phyloP scores from a whole-genome alignment of 1,284 basidiomycete species.

The Violaceomyces palustris region DNA sequence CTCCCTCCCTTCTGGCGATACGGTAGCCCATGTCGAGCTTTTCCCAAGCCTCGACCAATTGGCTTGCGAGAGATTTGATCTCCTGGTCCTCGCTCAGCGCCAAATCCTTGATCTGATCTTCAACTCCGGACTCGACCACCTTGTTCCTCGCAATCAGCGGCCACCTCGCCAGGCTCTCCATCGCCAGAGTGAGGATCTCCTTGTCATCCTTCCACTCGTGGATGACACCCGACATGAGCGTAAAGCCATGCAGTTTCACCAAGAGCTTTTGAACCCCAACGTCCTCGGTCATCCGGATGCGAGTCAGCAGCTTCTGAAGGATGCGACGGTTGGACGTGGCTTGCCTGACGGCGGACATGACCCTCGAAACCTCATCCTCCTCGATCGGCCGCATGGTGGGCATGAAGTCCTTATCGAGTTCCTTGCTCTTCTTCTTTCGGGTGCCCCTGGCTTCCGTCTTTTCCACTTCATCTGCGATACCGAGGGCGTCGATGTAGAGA shows the following conservation, averaged over 20 bases:
- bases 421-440: constrained; percentile 84
- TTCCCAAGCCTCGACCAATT: constrained; percentile 72
- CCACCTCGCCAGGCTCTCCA: constrained; percentile 59
- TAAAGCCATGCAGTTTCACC: constrained; percentile 89
- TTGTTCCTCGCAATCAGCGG: constrained; percentile 85
- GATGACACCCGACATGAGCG: constrained; percentile 81
- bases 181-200: constrained; percentile 67
- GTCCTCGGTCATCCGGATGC: constrained; percentile 85
- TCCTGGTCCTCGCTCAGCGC: neutral
- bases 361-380: constrained; percentile 77
- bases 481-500: constrained; percentile 90
- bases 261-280: constrained; percentile 72
- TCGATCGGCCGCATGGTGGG: constrained; percentile 67
- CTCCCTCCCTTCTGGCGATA: constrained; percentile 60
- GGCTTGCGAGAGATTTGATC: constrained; percentile 31
- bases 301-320: constrained; percentile 73
- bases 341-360: constrained; percentile 85
- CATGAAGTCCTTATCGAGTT: constrained; percentile 85
- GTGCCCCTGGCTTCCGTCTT: constrained; percentile 71
- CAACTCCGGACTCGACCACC: constrained; percentile 66
- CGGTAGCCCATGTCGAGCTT: constrained; percentile 71
- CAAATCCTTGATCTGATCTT: constrained; percentile 22
- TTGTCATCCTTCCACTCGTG: constrained; percentile 71
- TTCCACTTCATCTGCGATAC: constrained; percentile 86
- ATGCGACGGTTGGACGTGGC: constrained; percentile 75